A percentile compares a stretch with the other conserved stretches of the same genome.
Conservation (phyloP, 2,329 filamentous ascomycete species). For the Fonsecaea erecta region DNA sequence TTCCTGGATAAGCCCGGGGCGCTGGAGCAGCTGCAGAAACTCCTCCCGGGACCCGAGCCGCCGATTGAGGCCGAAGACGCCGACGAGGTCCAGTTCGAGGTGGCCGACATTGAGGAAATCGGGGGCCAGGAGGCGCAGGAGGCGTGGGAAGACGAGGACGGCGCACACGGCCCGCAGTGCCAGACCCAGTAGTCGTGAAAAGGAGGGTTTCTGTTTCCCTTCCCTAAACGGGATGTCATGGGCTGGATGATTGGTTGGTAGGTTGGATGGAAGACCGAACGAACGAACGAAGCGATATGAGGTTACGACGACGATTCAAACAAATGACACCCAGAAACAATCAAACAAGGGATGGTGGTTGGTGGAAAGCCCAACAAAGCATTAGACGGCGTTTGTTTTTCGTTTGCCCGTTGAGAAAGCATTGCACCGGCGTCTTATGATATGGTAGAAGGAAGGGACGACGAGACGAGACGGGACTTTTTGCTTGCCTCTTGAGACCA, state of each 20-base stretch:
- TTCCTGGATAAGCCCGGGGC: slow-evolving; percentile 65
- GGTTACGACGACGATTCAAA: background rate
- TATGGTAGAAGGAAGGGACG: background rate
- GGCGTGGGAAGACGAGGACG: slow-evolving; percentile 56
- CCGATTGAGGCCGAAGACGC: slow-evolving; percentile 72
- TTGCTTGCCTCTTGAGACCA: no score
- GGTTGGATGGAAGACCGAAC: no score
- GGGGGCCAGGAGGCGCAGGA: slow-evolving; percentile 50
- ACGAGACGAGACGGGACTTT: no score
- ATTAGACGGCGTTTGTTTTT: slow-evolving; percentile 14
- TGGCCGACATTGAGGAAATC: slow-evolving; percentile 77
- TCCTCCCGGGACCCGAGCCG: slow-evolving; percentile 70
- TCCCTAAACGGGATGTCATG: slow-evolving; percentile 12
- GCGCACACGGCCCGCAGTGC: slow-evolving; percentile 53
- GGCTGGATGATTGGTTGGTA: background rate
- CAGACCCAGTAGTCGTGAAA: slow-evolving; percentile 50
- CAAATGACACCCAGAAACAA: background rate
- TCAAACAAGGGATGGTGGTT: no score
- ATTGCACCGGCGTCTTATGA: slow-evolving; percentile 19
- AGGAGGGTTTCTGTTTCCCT: no score
- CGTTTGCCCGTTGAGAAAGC: background rate
- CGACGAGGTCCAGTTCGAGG: slow-evolving; percentile 86
- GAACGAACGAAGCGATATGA: background rate
- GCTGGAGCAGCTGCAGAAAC: slow-evolving; percentile 70
- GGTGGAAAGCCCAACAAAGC: slow-evolving; percentile 3